These are phyloP conservation scores for Ceratocystis alfenasii DNA, from an alignment of 2,329 filamentous ascomycete genomes.

Conservation along the genomic window DNA sequence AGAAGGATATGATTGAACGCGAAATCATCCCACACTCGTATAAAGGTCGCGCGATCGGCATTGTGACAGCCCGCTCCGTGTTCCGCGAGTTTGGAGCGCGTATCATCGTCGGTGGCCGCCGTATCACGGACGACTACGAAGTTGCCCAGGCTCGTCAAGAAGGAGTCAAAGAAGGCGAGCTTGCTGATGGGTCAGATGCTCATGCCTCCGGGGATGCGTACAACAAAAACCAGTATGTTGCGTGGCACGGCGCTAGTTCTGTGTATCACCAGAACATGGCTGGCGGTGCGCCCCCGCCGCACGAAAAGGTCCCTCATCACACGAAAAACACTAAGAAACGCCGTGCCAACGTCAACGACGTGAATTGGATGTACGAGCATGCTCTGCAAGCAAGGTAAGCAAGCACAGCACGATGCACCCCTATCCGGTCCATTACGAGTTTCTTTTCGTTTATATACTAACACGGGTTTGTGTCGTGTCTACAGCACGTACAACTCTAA, in stretches of 20 bases:
- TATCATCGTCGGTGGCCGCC: conserved; percentile 83
- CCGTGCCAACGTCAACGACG: conserved; percentile 76
- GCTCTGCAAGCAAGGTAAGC: conserved; percentile 75
- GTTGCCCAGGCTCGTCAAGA: conserved; percentile 61
- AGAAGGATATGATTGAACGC: conserved; percentile 87
- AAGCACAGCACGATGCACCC: conserved; percentile 24
- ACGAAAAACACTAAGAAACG: conserved; percentile 77
- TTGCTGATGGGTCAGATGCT: conserved; percentile 80
- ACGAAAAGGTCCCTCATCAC: conserved; percentile 17
- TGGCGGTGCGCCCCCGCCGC: conserved; percentile 57
- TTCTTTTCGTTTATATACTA: neutral
- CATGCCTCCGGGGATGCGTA: conserved; percentile 72
- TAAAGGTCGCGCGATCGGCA: conserved; percentile 93
- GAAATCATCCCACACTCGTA: conserved; percentile 96
- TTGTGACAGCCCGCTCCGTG: conserved; percentile 90
- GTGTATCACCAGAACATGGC: conserved; percentile 82
- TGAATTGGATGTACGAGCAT: conserved; percentile 96
- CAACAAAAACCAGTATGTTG: conserved; percentile 97
- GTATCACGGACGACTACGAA: conserved; percentile 81
- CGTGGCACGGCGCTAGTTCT: conserved; percentile 92
- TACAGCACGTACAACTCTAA: conserved; percentile 70
- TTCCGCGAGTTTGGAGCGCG: conserved; percentile 92
- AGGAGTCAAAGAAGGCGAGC: conserved; percentile 72
- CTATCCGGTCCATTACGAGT: conserved; percentile 19
- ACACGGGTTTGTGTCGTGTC: conserved; percentile 23